Evolutionary conservation across 176 grass and related monocot species (phyloP), one percentile per base, ranked within the genome.

Genomic region (Pontederia paniculata): DNA sequence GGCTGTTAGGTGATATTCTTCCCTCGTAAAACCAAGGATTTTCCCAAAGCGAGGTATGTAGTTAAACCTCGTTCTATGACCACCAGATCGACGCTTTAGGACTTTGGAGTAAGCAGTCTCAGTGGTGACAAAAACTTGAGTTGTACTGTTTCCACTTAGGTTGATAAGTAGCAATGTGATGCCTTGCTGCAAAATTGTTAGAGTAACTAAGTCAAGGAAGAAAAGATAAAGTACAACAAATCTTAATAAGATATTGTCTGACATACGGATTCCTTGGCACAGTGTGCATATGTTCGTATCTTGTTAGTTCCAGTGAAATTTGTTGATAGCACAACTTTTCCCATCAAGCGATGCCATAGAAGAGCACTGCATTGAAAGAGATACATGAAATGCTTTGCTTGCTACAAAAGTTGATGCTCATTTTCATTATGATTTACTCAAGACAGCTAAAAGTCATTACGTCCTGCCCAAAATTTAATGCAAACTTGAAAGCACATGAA

Each of bases 91-190:
- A n/a, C 23, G 60, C 65, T 73, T 74, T 12, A 22, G 23, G 10
- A 9, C 18, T 0, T 58, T 20, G 2, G 22, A 49, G n/a, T 55
- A 63, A 0, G 10, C 15, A 0, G 48, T 58, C 53, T 53, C 46
- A 18, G 23, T 52, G 7, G 69, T 51, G 23, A 89, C 58, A 2
- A 66, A 71, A 13, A 84, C 68, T 8, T 73, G 70, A 9, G 65
- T 49, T 5, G 77, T 86, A 21, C 50, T 73, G 56, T 78, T 78
- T 67, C 77, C 71, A 12, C 74, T 83, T 25, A 96, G 79, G 74
- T 90, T 97, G 86, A 89, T 97, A 68, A 90, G 64, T 53, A 97
- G 74, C 12, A 96, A 61, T 54, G 91, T 96, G 50, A 87, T 72
- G 15, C 91, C 86, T 72, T 58, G 55, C 91, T 97, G 79, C 63